These are phyloP conservation scores for Claviceps spartinae DNA, from an alignment of 2,329 filamentous ascomycete genomes.

Conservation along the genomic window DNA sequence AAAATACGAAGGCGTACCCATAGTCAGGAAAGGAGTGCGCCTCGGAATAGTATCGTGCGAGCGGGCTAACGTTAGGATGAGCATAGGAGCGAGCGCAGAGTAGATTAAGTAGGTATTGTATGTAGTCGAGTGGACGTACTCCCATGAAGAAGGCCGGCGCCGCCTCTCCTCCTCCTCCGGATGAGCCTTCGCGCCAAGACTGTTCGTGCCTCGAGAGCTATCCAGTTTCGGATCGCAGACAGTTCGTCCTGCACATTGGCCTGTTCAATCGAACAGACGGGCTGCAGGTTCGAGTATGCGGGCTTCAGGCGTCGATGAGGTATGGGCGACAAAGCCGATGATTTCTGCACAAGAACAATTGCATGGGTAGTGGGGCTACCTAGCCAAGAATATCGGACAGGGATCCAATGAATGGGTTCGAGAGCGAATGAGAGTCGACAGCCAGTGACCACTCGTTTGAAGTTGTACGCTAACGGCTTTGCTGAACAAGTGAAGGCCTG, in stretches of 20 bases:
- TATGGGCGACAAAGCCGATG: conserved; percentile 5
- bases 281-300: not conserved
- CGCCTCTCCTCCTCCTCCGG: conserved; percentile 1
- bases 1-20: conserved; percentile 18
- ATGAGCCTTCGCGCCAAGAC: conserved; percentile 2
- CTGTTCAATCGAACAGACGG: not conserved
- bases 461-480: no score
- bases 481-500: no score
- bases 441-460: no score
- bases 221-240: conserved; percentile 15
- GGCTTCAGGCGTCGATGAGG: not conserved
- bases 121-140: conserved; percentile 13
- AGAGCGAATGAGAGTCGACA: not conserved
- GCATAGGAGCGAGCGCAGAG: not conserved
- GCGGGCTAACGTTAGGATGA: conserved; percentile 13
- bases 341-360: conserved; percentile 6
- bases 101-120: not conserved
- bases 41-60: conserved; percentile 22
- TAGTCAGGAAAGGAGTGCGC: conserved; percentile 28
- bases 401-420: not conserved
- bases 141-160: conserved; percentile 16
- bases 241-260: not conserved
- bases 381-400: not conserved
- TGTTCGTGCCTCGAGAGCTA: conserved; percentile 8
- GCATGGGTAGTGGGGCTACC: conserved; percentile 4